Evolutionary conservation across 2,329 filamentous ascomycete species (phyloP).

Genomic region (Beauveria australis): DNA sequence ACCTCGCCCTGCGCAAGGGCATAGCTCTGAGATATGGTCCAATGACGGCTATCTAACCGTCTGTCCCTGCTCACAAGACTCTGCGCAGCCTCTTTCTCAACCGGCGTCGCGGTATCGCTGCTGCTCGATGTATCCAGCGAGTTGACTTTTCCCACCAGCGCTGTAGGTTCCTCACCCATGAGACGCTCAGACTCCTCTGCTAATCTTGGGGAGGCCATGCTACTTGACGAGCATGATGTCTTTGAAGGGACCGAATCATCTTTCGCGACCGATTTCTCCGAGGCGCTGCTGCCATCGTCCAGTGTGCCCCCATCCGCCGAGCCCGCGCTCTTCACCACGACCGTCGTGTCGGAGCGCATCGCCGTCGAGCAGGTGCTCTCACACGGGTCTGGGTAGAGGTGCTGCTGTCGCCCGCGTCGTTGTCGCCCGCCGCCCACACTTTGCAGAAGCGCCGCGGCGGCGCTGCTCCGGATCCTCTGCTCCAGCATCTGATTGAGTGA

Average conservation of each 20-base stretch:
- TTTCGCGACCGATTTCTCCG: too few species aligned
- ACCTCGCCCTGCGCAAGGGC: conserved; percentile 2
- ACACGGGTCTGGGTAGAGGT: background rate
- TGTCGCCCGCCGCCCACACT: too few species aligned
- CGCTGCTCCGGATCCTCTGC: background rate
- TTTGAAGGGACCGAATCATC: background rate
- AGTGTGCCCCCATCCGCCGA: too few species aligned
- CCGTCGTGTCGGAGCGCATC: background rate
- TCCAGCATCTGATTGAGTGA: background rate
- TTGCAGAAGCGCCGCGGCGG: background rate
- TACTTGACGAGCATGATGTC: background rate
- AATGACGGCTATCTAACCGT: too few species aligned
- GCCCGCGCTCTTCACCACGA: background rate
- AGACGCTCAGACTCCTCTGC: background rate
- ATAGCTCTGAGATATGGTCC: background rate
- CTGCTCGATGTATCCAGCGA: background rate
- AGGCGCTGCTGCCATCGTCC: too few species aligned
- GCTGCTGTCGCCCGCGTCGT: background rate
- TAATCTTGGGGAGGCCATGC: background rate
- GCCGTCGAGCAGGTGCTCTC: conserved; percentile 5
- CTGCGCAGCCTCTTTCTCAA: background rate
- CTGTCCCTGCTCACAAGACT: too few species aligned
- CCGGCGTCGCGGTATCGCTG: background rate
- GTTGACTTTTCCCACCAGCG: too few species aligned
- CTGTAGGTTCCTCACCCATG: too few species aligned